phyloP scores from a whole-genome alignment of 345 rosid genomes.

The Alliaria petiolata region DNA sequence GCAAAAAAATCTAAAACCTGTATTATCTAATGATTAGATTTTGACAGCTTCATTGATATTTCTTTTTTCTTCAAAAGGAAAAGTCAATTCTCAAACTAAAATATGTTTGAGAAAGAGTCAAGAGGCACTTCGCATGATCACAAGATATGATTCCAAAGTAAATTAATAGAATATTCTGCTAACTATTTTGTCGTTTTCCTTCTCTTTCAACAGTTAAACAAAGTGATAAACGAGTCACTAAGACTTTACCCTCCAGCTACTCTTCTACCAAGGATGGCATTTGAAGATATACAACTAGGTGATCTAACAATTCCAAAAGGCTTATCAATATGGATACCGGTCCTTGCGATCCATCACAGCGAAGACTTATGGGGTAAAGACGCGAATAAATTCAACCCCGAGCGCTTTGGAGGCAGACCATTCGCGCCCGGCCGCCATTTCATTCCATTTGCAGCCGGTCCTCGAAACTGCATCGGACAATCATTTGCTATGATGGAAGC shows the following conservation, averaged over 20 bases:
- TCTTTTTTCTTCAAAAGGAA: slow-evolving; percentile 12
- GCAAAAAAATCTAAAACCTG: slow-evolving; percentile 16
- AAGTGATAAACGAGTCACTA: slow-evolving; percentile 88
- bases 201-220: slow-evolving; percentile 52
- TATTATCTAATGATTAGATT: slow-evolving; percentile 30
- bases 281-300: slow-evolving; percentile 74
- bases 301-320: slow-evolving; percentile 88
- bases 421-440: slow-evolving; percentile 58
- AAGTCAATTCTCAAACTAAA: slow-evolving; percentile 23
- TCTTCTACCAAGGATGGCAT: slow-evolving; percentile 87
- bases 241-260: slow-evolving; percentile 95
- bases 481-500: slow-evolving; percentile 87
- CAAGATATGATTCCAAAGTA: slow-evolving; percentile 20
- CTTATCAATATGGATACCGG: slow-evolving; percentile 91
- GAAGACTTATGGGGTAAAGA: slow-evolving; percentile 91
- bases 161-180: background rate
- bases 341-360: slow-evolving; percentile 88
- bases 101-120: slow-evolving; percentile 33
- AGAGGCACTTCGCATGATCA: slow-evolving; percentile 30
- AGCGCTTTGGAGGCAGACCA: slow-evolving; percentile 59
- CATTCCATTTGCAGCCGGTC: slow-evolving; percentile 80
- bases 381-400: slow-evolving; percentile 81
- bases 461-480: slow-evolving; percentile 74
- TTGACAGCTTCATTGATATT: slow-evolving; percentile 19
- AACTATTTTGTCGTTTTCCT: background rate